Evolutionary conservation across 192 early-diverging fungal species (phyloP).

Genomic region (Entomortierella parvispora): DNA sequence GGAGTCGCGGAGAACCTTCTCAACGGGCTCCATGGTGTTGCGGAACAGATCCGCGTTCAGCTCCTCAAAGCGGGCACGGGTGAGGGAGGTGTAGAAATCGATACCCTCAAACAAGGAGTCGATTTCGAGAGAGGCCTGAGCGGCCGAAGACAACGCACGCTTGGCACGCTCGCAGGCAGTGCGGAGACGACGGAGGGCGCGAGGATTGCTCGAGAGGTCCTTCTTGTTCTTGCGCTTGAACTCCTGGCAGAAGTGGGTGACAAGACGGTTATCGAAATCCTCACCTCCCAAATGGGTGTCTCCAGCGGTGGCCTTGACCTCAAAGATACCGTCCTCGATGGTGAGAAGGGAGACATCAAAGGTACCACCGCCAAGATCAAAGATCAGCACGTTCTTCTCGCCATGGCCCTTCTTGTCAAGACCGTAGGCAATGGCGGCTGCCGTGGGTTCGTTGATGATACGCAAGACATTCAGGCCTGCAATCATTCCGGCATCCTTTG

Average conservation of each 20-base stretch:
- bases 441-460: slow-evolving; percentile 98
- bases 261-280: slow-evolving; percentile 99
- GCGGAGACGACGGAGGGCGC: slow-evolving; percentile 95
- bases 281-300: slow-evolving; percentile 99
- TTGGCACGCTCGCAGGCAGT: slow-evolving; percentile 98
- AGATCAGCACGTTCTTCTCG: slow-evolving; percentile 94
- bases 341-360: slow-evolving; percentile 97
- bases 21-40: slow-evolving; percentile 93
- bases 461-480: slow-evolving; percentile 93
- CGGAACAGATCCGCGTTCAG: slow-evolving; percentile 97
- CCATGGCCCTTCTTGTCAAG: slow-evolving; percentile 73
- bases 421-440: slow-evolving; percentile 97
- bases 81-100: slow-evolving; percentile 98
- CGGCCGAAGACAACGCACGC: slow-evolving; percentile 93
- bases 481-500: slow-evolving; percentile 97
- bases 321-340: slow-evolving; percentile 97
- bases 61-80: slow-evolving; percentile 99
- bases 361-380: slow-evolving; percentile 97
- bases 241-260: slow-evolving; percentile 93
- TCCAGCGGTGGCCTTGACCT: slow-evolving; percentile 97
- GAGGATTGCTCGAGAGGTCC: slow-evolving; percentile 89
- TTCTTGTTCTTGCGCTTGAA: slow-evolving; percentile 99
- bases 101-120: slow-evolving; percentile 97
- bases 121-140: slow-evolving; percentile 95
- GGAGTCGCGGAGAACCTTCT: slow-evolving; percentile 95